Evolutionary conservation across 192 early-diverging fungal species (phyloP), one percentile per base, ranked within the genome.

Genomic region (Dispira simplex): DNA sequence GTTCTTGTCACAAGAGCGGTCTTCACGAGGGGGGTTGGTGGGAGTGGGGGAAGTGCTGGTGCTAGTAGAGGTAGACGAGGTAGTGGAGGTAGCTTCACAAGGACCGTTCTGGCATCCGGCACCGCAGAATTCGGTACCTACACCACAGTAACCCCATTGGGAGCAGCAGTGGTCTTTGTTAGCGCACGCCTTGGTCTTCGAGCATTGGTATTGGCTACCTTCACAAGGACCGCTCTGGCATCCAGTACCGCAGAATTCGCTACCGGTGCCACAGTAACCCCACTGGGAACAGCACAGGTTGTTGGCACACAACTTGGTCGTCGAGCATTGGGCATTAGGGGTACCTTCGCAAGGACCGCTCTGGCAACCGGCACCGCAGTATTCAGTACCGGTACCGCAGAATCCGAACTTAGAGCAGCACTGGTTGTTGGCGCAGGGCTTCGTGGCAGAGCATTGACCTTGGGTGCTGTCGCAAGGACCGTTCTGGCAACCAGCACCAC

Each of bases 161-260:
- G 20, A 25, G 11, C 56, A 58, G 56, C 56, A 58, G 23, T 58
- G 20, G 32, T 14, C 14, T n/a, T 16, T 11, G 21, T 51, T 23
- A 10, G 56, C 20, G 56, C 56, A 58, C 1, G 56, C 14, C 23
- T 32, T 43, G 11, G 26, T 43, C 26, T 25, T 43, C 3, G 26
- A 25, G 56, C 56, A 58, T 1, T 58, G 2, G 11, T 1, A 2
- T 18, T 26, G 14, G 56, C 10, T 26, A 27, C 23, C 56, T 4
- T 25, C 2, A 11, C 23, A 25, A 11, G 48, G 48, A 51, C 48
- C 48, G 48, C 48, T 51, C 14, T 23, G n/a, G 55, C 55, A 57
- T 3, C 69, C 69, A 44, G 65, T 46, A 16, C 65, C 56, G 25
- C 56, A 58, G 10, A 6, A 43, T 43, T 32, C 32, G 56, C 5